Evolutionary conservation across 306 rosid species (phyloP), one percentile per base, ranked within the genome.

Genomic region (Echinosophora koreensis): DNA sequence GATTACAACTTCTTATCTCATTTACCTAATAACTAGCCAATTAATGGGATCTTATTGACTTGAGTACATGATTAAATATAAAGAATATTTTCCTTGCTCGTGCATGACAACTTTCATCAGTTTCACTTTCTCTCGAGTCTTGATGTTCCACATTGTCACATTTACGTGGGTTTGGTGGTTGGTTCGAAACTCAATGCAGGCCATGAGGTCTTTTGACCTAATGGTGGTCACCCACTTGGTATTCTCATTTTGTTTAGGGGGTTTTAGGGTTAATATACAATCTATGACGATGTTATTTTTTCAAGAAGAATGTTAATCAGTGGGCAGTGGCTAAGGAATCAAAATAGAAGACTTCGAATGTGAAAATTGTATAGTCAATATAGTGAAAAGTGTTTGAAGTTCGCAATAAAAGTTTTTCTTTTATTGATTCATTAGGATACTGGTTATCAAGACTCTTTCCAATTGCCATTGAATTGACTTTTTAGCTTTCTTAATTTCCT

Each of bases 1-100:
- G 91, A 79, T 82, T 81, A 64, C 70, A 60, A 49, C 70, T 80
- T 67, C 17, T 51, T 47, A 32, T 56, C 74, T 64, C 55, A 61
- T 79, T 42, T 56, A 39, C 42, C 8, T 60, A 6, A 72, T 49
- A 60, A 38, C 22, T 60, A 38, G 55, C 51, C 74, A 22, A 67
- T 15, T 30, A 17, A 62, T 66, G 38, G 17, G 58, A 60, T 34
- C 56, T 30, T 60, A 55, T 74, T 68, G 16, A 52, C 12, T 46
- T 69, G n/a, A 41, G 10, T 15, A n/a, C 35, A 54, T 61, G 5
- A 44, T 32, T 35, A 18, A 64, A 79, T 54, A 60, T 39, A 11
- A 13, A 34, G 44, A 41, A 18, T 62, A 67, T 71, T 57, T 64
- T 72, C 76, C 15, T 52, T 68, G 37, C 62, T 41, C 6, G 6